Evolutionary conservation across 192 early-diverging fungal genomes (phyloP).

Genomic region (Backusella parvicylindrica): DNA sequence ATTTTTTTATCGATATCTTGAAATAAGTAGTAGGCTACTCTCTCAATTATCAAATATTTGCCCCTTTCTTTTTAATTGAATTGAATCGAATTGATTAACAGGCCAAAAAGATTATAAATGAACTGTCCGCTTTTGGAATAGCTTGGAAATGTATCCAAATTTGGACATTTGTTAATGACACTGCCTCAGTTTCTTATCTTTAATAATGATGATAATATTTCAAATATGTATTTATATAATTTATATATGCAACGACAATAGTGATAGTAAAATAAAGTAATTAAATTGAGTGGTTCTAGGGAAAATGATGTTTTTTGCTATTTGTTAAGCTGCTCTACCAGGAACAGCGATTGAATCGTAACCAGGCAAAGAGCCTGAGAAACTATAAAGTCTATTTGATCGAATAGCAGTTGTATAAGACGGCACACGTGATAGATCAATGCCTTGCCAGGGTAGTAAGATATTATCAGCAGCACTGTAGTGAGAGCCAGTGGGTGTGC

Average conservation of each 20-base stretch:
- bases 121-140: background rate
- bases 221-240: background rate
- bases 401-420: conserved; percentile 32
- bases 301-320: background rate
- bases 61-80: background rate
- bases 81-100: background rate
- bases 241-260: background rate
- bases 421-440: conserved; percentile 33
- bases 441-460: conserved; percentile 18
- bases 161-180: background rate
- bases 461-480: background rate
- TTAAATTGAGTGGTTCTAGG: background rate
- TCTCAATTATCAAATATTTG: background rate
- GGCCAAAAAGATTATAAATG: background rate
- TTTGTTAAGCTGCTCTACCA: conserved; percentile 9
- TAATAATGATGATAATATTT: background rate
- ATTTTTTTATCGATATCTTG: too few species aligned
- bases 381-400: conserved; percentile 22
- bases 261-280: background rate
- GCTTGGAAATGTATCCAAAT: background rate
- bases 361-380: conserved; percentile 19
- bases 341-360: conserved; percentile 28
- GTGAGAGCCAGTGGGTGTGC: background rate
- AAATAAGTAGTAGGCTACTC: too few species aligned
- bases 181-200: background rate